phyloP scores from a whole-genome alignment of 1,284 basidiomycete species.

The Xerocomus alliaceus region DNA sequence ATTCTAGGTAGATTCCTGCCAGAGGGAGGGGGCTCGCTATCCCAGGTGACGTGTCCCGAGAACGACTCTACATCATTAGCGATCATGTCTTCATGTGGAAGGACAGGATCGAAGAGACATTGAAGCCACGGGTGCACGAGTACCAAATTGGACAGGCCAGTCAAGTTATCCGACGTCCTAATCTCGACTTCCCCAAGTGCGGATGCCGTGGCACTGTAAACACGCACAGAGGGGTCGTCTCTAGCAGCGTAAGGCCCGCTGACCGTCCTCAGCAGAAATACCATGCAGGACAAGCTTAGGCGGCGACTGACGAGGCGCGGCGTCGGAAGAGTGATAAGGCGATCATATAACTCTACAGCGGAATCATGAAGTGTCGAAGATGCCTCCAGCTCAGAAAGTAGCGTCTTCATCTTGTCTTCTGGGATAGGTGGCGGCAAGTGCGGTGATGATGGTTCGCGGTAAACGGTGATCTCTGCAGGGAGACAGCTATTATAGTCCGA shows the following conservation, averaged over 20 bases:
- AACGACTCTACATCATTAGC: conserved; percentile 11
- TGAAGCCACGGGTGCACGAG: conserved; percentile 33
- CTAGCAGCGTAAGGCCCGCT: background rate
- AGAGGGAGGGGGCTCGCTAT: background rate
- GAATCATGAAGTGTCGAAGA: conserved; percentile 10
- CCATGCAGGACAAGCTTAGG: conserved; percentile 23
- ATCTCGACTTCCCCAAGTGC: conserved; percentile 21
- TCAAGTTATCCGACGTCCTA: conserved; percentile 17
- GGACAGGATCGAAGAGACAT: conserved; percentile 22
- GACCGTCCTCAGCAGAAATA: conserved; percentile 20
- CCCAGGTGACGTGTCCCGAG: background rate
- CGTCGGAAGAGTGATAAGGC: conserved; percentile 19
- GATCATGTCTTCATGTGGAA: conserved; percentile 31
- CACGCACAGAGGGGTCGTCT: background rate
- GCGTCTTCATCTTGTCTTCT: conserved; percentile 15
- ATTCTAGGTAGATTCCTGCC: background rate
- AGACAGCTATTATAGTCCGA: conserved; percentile 35
- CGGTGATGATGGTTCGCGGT: conserved; percentile 6
- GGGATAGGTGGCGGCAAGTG: conserved; percentile 17
- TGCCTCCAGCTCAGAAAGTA: conserved; percentile 8
- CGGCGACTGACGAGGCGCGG: conserved; percentile 24
- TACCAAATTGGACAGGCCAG: conserved; percentile 17
- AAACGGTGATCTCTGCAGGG: conserved; percentile 27
- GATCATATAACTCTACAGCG: conserved; percentile 23
- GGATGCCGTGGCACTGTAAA: conserved; percentile 20